These are phyloP conservation scores for Meripilus lineatus DNA, from an alignment of 1,284 basidiomycete species.

Conservation along the genomic window DNA sequence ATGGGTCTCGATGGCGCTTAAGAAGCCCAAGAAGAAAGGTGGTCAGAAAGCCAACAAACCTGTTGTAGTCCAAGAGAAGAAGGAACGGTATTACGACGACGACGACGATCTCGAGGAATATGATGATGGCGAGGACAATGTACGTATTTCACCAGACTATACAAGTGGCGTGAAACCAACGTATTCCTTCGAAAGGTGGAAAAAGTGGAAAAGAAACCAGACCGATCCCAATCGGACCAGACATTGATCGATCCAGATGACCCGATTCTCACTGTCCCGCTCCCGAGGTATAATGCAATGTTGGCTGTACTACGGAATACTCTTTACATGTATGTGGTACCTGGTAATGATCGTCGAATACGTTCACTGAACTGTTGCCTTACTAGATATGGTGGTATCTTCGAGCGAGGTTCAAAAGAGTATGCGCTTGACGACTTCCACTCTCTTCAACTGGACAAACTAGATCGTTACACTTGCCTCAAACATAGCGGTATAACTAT, in stretches of 20 bases:
- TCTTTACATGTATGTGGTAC: constrained; percentile 70
- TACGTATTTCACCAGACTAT: too few relatives aligned
- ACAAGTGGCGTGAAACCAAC: too few relatives aligned
- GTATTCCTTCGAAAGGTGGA: too few relatives aligned
- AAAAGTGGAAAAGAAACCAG: too few relatives aligned
- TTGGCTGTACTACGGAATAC: constrained; percentile 83
- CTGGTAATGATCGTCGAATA: not conserved
- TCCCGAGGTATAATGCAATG: constrained; percentile 91
- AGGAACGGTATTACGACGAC: constrained; percentile 25
- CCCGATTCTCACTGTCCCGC: constrained; percentile 64
- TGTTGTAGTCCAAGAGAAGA: constrained; percentile 17
- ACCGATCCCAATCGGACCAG: too few relatives aligned
- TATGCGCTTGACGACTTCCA: constrained; percentile 87
- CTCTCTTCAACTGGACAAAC: constrained; percentile 72
- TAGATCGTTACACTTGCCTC: constrained; percentile 72
- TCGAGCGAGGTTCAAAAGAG: constrained; percentile 75
- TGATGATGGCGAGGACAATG: constrained; percentile 21
- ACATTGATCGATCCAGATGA: constrained; percentile 77
- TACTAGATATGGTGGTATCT: constrained; percentile 81
- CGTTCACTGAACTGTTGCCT: not conserved
- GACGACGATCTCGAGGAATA: constrained; percentile 31
- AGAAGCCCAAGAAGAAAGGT: constrained; percentile 52
- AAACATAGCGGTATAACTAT: constrained; percentile 62
- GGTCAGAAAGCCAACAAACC: constrained; percentile 37
- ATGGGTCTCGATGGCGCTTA: constrained; percentile 78